Evolutionary conservation across 2,329 filamentous ascomycete species (phyloP).

Genomic region (Colletotrichum neosansevieriae): DNA sequence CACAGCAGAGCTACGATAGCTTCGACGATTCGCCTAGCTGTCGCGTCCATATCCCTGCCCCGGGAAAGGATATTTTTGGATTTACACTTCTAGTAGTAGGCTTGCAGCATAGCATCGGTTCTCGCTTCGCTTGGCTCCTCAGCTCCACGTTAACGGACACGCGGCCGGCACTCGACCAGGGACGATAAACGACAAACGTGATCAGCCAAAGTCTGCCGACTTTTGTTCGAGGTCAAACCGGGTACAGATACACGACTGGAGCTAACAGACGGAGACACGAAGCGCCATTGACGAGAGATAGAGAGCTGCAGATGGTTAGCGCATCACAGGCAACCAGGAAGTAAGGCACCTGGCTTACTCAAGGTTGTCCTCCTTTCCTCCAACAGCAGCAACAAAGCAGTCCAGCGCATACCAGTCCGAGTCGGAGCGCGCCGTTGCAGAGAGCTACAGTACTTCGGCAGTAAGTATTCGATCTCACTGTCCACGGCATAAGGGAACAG

Average conservation of each 20-base stretch:
- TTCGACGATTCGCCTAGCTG: constrained; percentile 12
- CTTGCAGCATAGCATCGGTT: constrained; percentile 20
- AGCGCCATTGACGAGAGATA: neutral
- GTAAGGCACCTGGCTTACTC: neutral
- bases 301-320: constrained; percentile 1
- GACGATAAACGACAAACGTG: neutral
- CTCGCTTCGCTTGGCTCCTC: neutral
- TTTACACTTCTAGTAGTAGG: constrained; percentile 17
- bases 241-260: neutral
- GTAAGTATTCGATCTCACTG: neutral
- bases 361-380: neutral
- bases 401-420: constrained; percentile 31
- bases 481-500: neutral
- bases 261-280: neutral
- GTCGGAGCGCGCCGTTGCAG: constrained; percentile 38
- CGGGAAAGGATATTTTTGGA: constrained; percentile 34
- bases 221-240: neutral
- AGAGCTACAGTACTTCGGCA: neutral
- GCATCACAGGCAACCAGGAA: neutral
- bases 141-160: constrained; percentile 31
- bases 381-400: constrained; percentile 2
- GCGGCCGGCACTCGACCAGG: constrained; percentile 14
- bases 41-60: constrained; percentile 20
- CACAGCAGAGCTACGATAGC: constrained; percentile 12
- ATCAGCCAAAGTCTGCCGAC: neutral